A percentile compares a stretch with the other conserved stretches of the same genome.
These are phyloP conservation scores for Suhomyces canberraensis DNA, from an alignment of 805 yeast genomes.

Conservation along the genomic window DNA sequence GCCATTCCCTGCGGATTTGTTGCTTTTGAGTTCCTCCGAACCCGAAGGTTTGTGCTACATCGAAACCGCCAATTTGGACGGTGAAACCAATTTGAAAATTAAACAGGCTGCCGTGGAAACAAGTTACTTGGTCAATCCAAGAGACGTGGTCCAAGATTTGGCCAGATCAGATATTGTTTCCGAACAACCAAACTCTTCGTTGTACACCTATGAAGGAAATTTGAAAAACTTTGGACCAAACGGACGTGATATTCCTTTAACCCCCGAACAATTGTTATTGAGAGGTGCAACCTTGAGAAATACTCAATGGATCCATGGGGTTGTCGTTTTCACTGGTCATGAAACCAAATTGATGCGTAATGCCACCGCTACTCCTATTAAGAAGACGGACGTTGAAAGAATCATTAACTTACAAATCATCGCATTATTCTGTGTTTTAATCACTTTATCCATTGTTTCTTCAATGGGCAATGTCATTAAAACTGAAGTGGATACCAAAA, in stretches of 20 bases:
- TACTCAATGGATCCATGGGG: conserved; percentile 93
- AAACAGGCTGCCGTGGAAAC: conserved; percentile 87
- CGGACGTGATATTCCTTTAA: conserved; percentile 52
- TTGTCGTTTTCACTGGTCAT: conserved; percentile 95
- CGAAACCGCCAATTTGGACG: conserved; percentile 96
- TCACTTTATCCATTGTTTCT: conserved; percentile 73
- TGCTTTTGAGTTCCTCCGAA: conserved; percentile 85
- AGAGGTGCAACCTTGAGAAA: conserved; percentile 96
- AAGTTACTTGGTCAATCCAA: conserved; percentile 62
- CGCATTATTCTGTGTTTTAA: conserved; percentile 78
- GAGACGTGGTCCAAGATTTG: conserved; percentile 41
- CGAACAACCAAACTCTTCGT: conserved; percentile 90
- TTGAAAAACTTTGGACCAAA: conserved; percentile 54
- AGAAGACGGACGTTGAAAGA: conserved; percentile 94
- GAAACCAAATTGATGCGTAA: conserved; percentile 97
- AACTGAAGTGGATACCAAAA: conserved; percentile 48
- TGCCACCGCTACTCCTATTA: conserved; percentile 98
- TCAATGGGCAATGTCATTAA: conserved; percentile 84
- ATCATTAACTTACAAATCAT: conserved; percentile 90
- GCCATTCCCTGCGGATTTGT: conserved; percentile 89
- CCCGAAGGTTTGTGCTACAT: conserved; percentile 98
- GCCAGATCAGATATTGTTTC: conserved; percentile 50
- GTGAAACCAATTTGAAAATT: conserved; percentile 94
- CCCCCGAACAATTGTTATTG: conserved; percentile 87
- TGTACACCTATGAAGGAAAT: conserved; percentile 94